These are phyloP conservation scores for Pseudogymnoascus sp. DNA, from an alignment of 2,329 filamentous ascomycete species.

Conservation along the genomic window DNA sequence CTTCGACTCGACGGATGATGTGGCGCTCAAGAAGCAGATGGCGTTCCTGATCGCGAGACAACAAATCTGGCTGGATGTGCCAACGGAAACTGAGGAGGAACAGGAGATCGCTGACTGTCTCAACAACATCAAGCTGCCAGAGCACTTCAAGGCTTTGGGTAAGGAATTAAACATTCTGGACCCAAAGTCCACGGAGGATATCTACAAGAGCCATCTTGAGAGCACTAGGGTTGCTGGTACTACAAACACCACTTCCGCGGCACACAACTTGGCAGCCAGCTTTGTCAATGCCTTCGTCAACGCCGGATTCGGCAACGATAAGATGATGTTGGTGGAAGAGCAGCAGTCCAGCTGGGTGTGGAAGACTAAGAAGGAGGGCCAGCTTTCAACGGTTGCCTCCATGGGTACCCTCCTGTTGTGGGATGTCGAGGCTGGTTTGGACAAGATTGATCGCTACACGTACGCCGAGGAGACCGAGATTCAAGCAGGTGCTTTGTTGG, in stretches of 20 bases:
- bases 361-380: slow-evolving; percentile 98
- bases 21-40: slow-evolving; percentile 82
- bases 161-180: slow-evolving; percentile 97
- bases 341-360: slow-evolving; percentile 93
- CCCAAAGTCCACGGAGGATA: slow-evolving; percentile 94
- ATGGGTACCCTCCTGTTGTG: slow-evolving; percentile 85
- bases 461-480: slow-evolving; percentile 77
- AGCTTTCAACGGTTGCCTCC: slow-evolving; percentile 93
- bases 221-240: slow-evolving; percentile 86
- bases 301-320: slow-evolving; percentile 89
- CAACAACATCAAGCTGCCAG: slow-evolving; percentile 77
- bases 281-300: slow-evolving; percentile 98
- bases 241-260: slow-evolving; percentile 89
- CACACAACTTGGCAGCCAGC: slow-evolving; percentile 89
- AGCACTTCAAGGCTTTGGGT: slow-evolving; percentile 86
- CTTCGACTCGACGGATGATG: slow-evolving; percentile 72
- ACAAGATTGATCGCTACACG: slow-evolving; percentile 91
- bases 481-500: slow-evolving; percentile 83
- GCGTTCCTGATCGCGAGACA: slow-evolving; percentile 89
- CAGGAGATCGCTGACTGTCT: slow-evolving; percentile 72
- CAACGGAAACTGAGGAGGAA: slow-evolving; percentile 56
- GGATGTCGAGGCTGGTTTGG: slow-evolving; percentile 86
- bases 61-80: slow-evolving; percentile 70
- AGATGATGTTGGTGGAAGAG: slow-evolving; percentile 90
- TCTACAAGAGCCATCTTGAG: slow-evolving; percentile 98